Base-by-base conservation (phyloP, 805 yeast species). In the Teunomyces pallodes region DNA sequence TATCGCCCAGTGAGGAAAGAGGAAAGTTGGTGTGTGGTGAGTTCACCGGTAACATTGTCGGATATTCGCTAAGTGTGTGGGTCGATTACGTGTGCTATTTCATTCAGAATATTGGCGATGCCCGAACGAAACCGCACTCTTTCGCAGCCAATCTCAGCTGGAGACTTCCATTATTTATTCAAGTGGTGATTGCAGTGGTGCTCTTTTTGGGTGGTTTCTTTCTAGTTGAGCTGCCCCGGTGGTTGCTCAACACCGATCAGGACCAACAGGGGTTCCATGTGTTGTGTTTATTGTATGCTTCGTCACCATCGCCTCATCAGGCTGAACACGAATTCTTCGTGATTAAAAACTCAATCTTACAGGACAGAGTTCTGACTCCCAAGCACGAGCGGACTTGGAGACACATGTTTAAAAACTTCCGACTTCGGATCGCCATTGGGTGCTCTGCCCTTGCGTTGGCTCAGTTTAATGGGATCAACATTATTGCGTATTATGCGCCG, bases 191-290 rank as follows among this genome's bases (percentile, higher is more conserved):
- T 60, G 96, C 96, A 0, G 50, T 77, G 2, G 68, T 85, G 4
- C 70, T 90, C 26, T 82, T 83, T 27, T 54, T 80, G 3, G 97
- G 97, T 3, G 85, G 96, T 1, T 80, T 84, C 46, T 74, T 86
- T 49, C 82, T 91, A 33, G 90, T 88, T 4, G 97, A 90, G 60
- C 83, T 91, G 43, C 97, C 97, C 4, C 76, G 96, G 55, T 90
- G 96, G 96, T 72, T 91, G 45, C 69, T 91, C 32, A 91, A 87
- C 62, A 85, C 86, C 51, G 96, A 90, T 61, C 80, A 76, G 54
- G 89, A 84, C 52, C 79, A 75, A 45, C 75, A 76, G 50, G 83
- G 83, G 4, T 77, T 69, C 49, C 61, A 72, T 47, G 70, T 68
- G 9, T 61, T 74, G 45, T 61, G 61, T 43, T 59, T 71, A 16